Evolutionary conservation across 371 early-diverging fungal species (phyloP).

Genomic region (Phascolomyces articulosus): DNA sequence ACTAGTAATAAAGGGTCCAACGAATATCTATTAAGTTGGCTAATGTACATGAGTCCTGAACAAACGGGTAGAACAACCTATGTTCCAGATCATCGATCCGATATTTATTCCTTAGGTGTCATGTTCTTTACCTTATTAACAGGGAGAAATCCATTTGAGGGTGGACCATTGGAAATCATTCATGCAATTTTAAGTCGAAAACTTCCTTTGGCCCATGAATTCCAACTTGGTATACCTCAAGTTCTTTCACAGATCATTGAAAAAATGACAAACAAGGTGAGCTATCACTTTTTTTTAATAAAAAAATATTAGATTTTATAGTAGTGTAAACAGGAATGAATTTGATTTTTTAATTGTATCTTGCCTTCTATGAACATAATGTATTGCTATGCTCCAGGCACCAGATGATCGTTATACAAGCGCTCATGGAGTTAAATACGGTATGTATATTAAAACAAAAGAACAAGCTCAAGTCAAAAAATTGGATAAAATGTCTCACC

Average conservation of each 20-base stretch:
- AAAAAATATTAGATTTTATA: no score
- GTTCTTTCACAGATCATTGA: constrained; percentile 50
- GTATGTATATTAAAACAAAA: not conserved
- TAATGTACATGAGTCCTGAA: constrained; percentile 50
- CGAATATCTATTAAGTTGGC: constrained; percentile 3
- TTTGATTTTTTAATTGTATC: not conserved
- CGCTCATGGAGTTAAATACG: constrained; percentile 56
- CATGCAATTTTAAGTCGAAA: constrained; percentile 55
- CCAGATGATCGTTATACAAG: constrained; percentile 61
- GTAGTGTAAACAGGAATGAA: constrained; percentile 21
- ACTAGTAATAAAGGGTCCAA: constrained; percentile 36
- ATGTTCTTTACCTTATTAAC: constrained; percentile 57
- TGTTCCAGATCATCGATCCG: constrained; percentile 58
- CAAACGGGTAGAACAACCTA: constrained; percentile 63
- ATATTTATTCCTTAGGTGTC: constrained; percentile 59
- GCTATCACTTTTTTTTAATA: not conserved
- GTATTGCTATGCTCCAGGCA: constrained; percentile 29
- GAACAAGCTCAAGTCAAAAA: constrained; percentile 32
- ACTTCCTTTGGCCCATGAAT: constrained; percentile 43
- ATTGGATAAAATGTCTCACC: no score
- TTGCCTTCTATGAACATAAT: not conserved
- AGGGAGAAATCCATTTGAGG: constrained; percentile 52
- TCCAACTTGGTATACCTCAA: constrained; percentile 54
- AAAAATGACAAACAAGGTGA: constrained; percentile 63
- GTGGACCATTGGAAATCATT: constrained; percentile 55